phyloP scores from a whole-genome alignment of 2,329 filamentous ascomycete genomes.

The Fonsecaea pedrosoi region DNA sequence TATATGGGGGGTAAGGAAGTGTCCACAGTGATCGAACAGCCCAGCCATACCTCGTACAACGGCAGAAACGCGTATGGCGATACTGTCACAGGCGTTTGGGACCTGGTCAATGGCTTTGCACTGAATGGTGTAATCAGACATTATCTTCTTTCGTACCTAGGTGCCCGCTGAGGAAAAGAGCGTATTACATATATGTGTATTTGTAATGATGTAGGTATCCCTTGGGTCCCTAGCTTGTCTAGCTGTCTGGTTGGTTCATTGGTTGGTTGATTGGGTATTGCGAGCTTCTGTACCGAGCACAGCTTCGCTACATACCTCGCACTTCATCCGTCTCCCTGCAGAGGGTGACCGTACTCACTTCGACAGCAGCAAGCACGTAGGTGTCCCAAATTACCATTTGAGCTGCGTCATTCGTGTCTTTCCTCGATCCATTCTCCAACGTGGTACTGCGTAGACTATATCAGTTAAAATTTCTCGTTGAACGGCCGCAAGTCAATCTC shows the following conservation, averaged over 20 bases:
- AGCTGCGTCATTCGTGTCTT: background rate
- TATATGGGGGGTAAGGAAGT: background rate
- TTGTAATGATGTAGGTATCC: background rate
- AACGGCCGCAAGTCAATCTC: constrained; percentile 58
- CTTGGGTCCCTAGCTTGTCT: background rate
- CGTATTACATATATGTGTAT: background rate
- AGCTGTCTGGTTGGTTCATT: background rate
- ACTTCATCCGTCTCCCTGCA: background rate
- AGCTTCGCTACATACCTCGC: background rate
- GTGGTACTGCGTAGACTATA: background rate
- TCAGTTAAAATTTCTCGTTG: constrained; percentile 11
- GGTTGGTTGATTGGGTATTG: background rate
- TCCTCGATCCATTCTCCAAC: background rate
- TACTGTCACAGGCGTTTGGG: no score
- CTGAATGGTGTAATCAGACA: background rate
- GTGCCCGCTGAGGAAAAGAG: background rate
- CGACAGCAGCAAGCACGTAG: background rate
- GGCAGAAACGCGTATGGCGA: no score
- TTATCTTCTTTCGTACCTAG: background rate
- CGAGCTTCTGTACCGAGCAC: background rate
- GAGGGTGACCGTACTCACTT: background rate
- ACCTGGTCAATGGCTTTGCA: background rate
- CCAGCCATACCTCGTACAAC: background rate
- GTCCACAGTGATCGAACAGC: background rate
- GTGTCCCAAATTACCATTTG: background rate